phyloP scores from a whole-genome alignment of 306 rosid species.

The Hippophae tibetana region DNA sequence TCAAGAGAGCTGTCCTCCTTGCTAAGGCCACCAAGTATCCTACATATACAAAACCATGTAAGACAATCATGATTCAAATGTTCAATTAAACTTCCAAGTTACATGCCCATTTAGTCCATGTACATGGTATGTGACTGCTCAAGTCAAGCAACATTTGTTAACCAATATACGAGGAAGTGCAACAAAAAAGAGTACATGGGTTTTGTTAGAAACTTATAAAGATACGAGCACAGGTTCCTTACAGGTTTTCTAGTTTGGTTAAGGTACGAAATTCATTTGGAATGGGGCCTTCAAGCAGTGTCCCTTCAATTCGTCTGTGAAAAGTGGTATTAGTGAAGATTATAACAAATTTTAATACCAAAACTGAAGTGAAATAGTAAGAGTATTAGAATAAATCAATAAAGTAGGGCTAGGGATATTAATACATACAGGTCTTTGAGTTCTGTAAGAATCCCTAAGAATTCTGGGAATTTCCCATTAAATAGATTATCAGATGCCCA shows the following conservation, averaged over 20 bases:
- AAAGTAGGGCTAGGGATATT: too few relatives aligned
- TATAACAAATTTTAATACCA: not conserved
- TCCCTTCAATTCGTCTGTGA: constrained; percentile 32
- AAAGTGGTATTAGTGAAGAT: not conserved
- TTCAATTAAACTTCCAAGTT: too few relatives aligned
- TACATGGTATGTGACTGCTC: too few relatives aligned
- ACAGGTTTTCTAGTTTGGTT: constrained; percentile 25
- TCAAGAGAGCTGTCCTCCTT: constrained; percentile 23
- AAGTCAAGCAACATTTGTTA: too few relatives aligned
- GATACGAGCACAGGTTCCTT: not conserved
- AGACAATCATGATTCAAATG: too few relatives aligned
- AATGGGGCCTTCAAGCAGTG: constrained; percentile 36
- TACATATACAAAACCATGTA: constrained; percentile 2
- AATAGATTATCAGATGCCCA: constrained; percentile 40
- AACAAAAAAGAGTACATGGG: too few relatives aligned
- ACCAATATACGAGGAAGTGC: too few relatives aligned
- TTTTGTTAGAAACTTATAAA: too few relatives aligned
- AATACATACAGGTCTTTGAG: constrained; percentile 25
- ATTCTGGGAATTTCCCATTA: constrained; percentile 30
- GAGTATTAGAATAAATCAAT: not conserved
- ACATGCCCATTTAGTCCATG: too few relatives aligned
- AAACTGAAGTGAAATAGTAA: not conserved
- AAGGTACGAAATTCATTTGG: constrained; percentile 25
- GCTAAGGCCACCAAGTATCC: constrained; percentile 35
- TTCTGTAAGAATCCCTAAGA: constrained; percentile 24